These are phyloP conservation scores for Trichoderma sp. DNA, from an alignment of 2,329 filamentous ascomycete species.

Conservation along the genomic window DNA sequence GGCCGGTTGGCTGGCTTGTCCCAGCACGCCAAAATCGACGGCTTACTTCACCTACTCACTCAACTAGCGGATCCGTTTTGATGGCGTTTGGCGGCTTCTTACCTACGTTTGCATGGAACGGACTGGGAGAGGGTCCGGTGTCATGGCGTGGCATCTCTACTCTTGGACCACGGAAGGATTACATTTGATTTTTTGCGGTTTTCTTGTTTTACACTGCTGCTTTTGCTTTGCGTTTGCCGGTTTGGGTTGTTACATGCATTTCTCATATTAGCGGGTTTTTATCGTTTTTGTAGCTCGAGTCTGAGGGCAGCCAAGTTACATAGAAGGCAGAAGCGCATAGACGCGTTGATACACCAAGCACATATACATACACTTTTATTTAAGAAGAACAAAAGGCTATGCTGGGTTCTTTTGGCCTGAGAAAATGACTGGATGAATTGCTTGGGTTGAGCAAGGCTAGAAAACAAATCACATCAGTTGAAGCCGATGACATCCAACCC, in stretches of 20 bases:
- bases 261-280: slow-evolving; percentile 14
- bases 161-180: slow-evolving; percentile 10
- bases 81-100: slow-evolving; percentile 20
- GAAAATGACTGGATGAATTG: neutral
- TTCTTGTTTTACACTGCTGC: neutral
- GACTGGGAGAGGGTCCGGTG: neutral
- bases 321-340: slow-evolving; percentile 15
- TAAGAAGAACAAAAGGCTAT: neutral
- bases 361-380: neutral
- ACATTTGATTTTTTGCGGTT: neutral
- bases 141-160: slow-evolving; percentile 18
- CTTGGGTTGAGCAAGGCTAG: neutral
- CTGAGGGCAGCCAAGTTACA: neutral
- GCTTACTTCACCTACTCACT: neutral
- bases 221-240: neutral
- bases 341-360: neutral
- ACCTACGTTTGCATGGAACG: slow-evolving; percentile 5
- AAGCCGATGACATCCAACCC: no score
- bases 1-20: neutral
- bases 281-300: slow-evolving; percentile 10
- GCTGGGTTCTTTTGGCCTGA: neutral
- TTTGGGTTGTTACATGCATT: neutral
- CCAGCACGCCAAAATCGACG: neutral
- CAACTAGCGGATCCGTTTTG: slow-evolving; percentile 8
- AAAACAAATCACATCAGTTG: neutral